Evolutionary conservation across 306 rosid genomes (phyloP), one percentile per base, ranked within the genome.

Genomic region (Quercus cerris): DNA sequence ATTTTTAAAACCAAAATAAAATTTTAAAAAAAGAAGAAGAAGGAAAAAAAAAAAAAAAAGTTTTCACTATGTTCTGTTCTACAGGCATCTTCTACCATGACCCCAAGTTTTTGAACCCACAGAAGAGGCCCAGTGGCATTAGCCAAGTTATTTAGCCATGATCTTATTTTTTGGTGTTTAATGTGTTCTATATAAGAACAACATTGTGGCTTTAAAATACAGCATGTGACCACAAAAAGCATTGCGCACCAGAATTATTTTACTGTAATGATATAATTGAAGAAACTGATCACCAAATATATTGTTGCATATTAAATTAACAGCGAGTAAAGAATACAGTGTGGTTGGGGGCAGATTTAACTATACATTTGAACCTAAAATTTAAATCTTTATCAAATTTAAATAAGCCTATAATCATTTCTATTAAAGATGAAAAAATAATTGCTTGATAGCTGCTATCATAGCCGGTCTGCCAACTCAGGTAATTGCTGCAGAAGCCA

Each of bases 401-500:
- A 5, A 2, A 27, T 27, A 63, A 28, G 2, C 17, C 51, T 31
- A 31, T 7, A 33, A 18, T 5, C 1, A 31, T 18, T 18, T 33
- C 35, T 17, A 18, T 46, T 33, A 66, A 9, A 33, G 71, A 33
- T 33, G 71, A 8, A 33, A 44, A 13, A 31, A 31, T 5, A 33
- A 33, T 31, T 17, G 46, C 22, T 66, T 31, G 51, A 33, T 70
- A 10, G 31, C 33, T 70, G 22, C 56, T 5, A 17, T 87, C 82
- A 88, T 6, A 92, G 72, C 67, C 84, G 66, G 72, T 88, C 88
- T 10, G 84, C 89, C 75, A 92, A 79, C 82, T 84, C 90, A 77
- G 98, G 97, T 78, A 94, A 92, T 67, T 80, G 86, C 66, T 89
- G 84, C 79, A 94, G 89, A 87, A 94, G 89, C 97, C 97, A 92